phyloP scores from a whole-genome alignment of 1,284 basidiomycete species.

The Peniophora sp. region DNA sequence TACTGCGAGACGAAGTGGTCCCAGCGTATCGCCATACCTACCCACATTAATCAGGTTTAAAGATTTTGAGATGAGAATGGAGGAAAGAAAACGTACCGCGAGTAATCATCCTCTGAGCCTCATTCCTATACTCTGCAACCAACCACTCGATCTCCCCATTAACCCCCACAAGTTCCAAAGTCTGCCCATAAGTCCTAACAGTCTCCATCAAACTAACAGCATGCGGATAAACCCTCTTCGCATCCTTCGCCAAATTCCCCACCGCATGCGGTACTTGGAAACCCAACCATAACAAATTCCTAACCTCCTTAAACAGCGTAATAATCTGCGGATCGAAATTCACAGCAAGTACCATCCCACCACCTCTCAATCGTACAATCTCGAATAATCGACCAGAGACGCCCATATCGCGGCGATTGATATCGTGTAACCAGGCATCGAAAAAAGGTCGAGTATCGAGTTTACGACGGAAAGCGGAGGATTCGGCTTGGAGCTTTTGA shows the following conservation, averaged over 20 bases:
- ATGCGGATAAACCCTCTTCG: constrained; percentile 96
- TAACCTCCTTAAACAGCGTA: constrained; percentile 96
- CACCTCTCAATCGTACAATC: constrained; percentile 77
- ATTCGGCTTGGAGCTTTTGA: constrained; percentile 91
- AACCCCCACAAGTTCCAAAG: constrained; percentile 79
- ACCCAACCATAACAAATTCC: constrained; percentile 92
- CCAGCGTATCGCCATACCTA: constrained; percentile 92
- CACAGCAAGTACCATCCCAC: constrained; percentile 83
- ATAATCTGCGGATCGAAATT: constrained; percentile 99
- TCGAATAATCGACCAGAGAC: constrained; percentile 96
- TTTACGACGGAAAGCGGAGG: constrained; percentile 89
- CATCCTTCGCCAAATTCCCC: constrained; percentile 95
- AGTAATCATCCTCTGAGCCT: constrained; percentile 84
- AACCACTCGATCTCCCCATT: constrained; percentile 91
- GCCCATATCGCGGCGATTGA: constrained; percentile 86
- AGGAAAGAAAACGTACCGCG: constrained; percentile 48
- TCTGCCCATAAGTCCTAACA: constrained; percentile 93
- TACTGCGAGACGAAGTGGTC: constrained; percentile 94
- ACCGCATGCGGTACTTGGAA: constrained; percentile 94
- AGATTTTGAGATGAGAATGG: background rate
- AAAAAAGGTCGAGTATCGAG: constrained; percentile 91
- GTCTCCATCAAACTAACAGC: constrained; percentile 99
- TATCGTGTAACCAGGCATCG: constrained; percentile 95
- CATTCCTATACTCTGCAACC: constrained; percentile 87
- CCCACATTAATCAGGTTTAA: background rate